Evolutionary conservation across 345 rosid genomes (phyloP), one percentile per base, ranked within the genome.

Genomic region (Populus davidiana): DNA sequence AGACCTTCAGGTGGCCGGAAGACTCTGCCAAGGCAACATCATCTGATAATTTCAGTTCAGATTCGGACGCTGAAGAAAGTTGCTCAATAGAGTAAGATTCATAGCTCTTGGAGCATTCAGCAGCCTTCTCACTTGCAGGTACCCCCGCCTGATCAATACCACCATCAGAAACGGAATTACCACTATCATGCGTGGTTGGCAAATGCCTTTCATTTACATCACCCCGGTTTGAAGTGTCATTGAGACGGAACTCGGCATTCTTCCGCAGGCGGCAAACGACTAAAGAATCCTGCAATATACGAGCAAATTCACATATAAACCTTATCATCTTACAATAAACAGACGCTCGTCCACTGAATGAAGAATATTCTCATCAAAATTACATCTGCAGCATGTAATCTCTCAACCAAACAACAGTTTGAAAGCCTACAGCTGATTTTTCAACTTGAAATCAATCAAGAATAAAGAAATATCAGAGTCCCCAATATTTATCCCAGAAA

Each of bases 241-340:
- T 85, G 5, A 8, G 72, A 29, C 79, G 86, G 82, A 92, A 93
- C 38, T 90, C 97, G 0, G 25, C 35, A 47, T 93, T 95, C 87
- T 61, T 92, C 77, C 88, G 85, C n/a, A 95, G 86, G 41, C 97
- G 94, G 82, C 99, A 95, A 41, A 93, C 87, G 41, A 95, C 98
- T 41, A 90, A 82, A 16, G 97, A 85, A 39, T 93, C 96, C 93
- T 95, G 80, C 52, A 41, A 78, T 73, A 31, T 39, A 33, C 43
- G 17, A 41, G 59, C 49, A 78, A 69, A 77, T 63, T 1, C 16
- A 35, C 36, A 8, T 59, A 23, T 35, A 72, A 52, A 11, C 0
- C 13, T 67, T 4, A 16, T 56, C 27, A 38, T 23, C 62, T 59
- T 73, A 33, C 52, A 64, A 36, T 25, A n/a, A 59, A 68, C 31